These are phyloP conservation scores for Blastobotrys attinorum DNA, from an alignment of 805 yeast genomes.

Conservation along the genomic window DNA sequence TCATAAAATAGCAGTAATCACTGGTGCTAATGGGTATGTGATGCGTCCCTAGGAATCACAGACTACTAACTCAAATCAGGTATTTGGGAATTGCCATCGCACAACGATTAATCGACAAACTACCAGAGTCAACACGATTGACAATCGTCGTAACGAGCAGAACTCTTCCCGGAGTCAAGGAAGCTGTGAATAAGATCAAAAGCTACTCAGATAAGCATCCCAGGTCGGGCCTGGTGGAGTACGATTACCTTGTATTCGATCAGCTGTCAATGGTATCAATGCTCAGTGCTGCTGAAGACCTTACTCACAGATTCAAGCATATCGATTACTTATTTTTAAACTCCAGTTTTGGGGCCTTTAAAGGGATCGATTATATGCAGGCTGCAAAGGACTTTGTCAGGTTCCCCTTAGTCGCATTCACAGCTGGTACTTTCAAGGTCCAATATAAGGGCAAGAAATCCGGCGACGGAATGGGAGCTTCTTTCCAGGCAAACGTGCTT, in stretches of 20 bases:
- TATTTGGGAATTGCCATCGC: constrained; percentile 85
- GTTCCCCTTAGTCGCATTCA: constrained; percentile 74
- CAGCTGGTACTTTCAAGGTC: constrained; percentile 77
- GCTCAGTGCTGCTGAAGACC: constrained; percentile 62
- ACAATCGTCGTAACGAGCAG: constrained; percentile 87
- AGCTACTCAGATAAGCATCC: constrained; percentile 22
- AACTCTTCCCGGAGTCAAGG: constrained; percentile 76
- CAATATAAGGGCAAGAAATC: constrained; percentile 75
- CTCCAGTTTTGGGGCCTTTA: constrained; percentile 84
- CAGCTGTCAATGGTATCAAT: constrained; percentile 85
- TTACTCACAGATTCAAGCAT: constrained; percentile 52
- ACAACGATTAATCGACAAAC: constrained; percentile 58
- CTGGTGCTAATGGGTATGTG: constrained; percentile 33
- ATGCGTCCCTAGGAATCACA: neutral
- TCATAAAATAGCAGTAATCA: constrained; percentile 31
- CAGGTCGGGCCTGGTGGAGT: constrained; percentile 60
- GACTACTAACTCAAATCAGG: constrained; percentile 26
- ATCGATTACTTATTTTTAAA: constrained; percentile 78
- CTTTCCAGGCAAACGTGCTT: constrained; percentile 94
- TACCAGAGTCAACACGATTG: constrained; percentile 46
- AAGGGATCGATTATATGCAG: constrained; percentile 78
- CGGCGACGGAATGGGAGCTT: constrained; percentile 70
- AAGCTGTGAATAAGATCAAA: constrained; percentile 51
- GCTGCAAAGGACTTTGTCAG: constrained; percentile 61
- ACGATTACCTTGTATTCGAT: constrained; percentile 85